phyloP scores from a whole-genome alignment of 441 rosid species.

The Kokia cookei region DNA sequence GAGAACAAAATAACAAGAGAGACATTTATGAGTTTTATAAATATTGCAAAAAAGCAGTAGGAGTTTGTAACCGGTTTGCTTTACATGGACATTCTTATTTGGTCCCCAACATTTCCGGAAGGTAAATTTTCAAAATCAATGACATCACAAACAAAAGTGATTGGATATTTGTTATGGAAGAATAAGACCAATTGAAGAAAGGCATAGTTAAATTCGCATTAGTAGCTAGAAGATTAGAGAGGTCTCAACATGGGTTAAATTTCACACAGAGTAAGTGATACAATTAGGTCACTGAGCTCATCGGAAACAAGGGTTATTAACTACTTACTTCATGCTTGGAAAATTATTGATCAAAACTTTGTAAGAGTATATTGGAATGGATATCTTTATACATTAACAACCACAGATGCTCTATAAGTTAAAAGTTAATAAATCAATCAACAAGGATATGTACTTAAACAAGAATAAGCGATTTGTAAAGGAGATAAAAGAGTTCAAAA shows the following conservation, averaged over 20 bases:
- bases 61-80: not conserved
- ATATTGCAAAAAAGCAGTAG: not conserved
- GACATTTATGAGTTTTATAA: not conserved
- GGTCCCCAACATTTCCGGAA: not conserved
- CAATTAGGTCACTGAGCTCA: not conserved
- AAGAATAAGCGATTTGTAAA: not conserved
- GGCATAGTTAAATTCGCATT: not conserved
- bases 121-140: not conserved
- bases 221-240: not conserved
- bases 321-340: not conserved
- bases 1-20: not conserved
- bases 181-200: not conserved
- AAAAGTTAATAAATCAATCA: not conserved
- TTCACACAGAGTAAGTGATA: not conserved
- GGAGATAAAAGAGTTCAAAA: not conserved
- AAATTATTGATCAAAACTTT: not conserved
- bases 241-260: not conserved
- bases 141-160: not conserved
- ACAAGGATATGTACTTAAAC: not conserved
- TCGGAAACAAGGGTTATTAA: not conserved
- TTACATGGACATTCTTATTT: not conserved
- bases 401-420: not conserved
- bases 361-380: not conserved
- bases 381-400: not conserved
- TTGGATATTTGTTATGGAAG: not conserved